Evolutionary conservation across 176 grass and related monocot species (phyloP), one percentile per base, ranked within the genome.

Genomic region (Phyllostachys edulis): DNA sequence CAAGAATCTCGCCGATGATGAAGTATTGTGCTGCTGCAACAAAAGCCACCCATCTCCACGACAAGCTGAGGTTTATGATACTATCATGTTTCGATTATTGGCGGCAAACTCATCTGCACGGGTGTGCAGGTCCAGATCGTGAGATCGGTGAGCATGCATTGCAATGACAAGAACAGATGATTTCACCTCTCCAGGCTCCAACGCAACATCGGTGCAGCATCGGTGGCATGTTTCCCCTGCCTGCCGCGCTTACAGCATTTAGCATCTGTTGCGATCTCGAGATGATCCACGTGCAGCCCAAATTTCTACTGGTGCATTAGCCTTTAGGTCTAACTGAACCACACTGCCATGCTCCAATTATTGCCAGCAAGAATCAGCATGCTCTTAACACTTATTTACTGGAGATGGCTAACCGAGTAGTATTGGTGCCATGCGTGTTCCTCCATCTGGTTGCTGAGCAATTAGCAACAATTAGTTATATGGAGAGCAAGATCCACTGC

Each of bases 311-410:
- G 34, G 26, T 46, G 24, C 76, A 37, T 20, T 78, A 45, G 56
- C n/a, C 56, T 44, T 45, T 47, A 71, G 68, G 41, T 42, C 68
- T 51, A 73, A 24, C 60, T 47, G 24, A 15, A 29, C 27, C 55
- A 49, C 54, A 46, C 9, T 36, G 16, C 51, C 40, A 39, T 79
- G 84, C 26, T 78, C 32, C 73, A 63, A 64, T 67, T 74, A 57
- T 71, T 40, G 71, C 27, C 81, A 88, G 49, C 71, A 82, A 27
- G 56, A 66, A 71, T 80, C 76, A 20, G 68, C 82, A 63, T 9
- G 34, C 63, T 69, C 27, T 34, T 6, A 61, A 36, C 49, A 70
- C 16, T 34, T 24, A 4, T 51, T 63, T 63, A 27, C 47, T 71
- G 69, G 23, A 71, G 17, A 38, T 75, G 56, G 17, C 49, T 37